Evolutionary conservation across 371 early-diverging fungal genomes (phyloP).

Genomic region (Mucor racemosus): DNA sequence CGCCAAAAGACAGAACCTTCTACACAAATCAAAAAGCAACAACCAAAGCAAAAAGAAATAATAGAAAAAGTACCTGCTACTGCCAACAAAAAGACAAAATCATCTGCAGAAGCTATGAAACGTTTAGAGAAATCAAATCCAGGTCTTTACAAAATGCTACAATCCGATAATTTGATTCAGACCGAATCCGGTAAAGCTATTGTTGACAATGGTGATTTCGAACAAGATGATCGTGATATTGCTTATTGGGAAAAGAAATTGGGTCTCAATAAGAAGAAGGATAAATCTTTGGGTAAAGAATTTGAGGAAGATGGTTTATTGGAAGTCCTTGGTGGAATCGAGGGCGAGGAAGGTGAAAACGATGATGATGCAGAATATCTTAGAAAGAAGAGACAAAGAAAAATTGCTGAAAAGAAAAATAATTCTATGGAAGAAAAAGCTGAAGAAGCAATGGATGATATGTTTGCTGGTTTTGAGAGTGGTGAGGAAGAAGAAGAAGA

Average conservation of each 20-base stretch:
- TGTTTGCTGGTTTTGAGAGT: slow-evolving; percentile 40
- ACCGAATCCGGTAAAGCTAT: slow-evolving; percentile 11
- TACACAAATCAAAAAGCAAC: neutral
- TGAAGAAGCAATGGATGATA: slow-evolving; percentile 41
- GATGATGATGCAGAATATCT: slow-evolving; percentile 56
- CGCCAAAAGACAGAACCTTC: slow-evolving; percentile 30
- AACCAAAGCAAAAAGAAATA: slow-evolving; percentile 3
- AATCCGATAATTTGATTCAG: slow-evolving; percentile 62
- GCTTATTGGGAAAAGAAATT: slow-evolving; percentile 80
- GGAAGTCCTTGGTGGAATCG: slow-evolving; percentile 47
- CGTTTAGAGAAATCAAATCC: slow-evolving; percentile 74
- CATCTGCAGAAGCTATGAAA: slow-evolving; percentile 55
- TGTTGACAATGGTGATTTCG: slow-evolving; percentile 48
- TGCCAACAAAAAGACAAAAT: slow-evolving; percentile 12
- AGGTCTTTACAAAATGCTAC: slow-evolving; percentile 67
- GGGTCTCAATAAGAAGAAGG: slow-evolving; percentile 66
- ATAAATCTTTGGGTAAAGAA: slow-evolving; percentile 53
- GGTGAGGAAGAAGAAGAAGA: slow-evolving; percentile 18
- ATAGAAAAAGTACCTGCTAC: neutral
- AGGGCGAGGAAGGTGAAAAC: slow-evolving; percentile 16
- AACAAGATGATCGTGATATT: slow-evolving; percentile 77
- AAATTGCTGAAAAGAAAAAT: slow-evolving; percentile 40
- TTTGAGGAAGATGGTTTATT: slow-evolving; percentile 65
- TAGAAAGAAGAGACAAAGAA: slow-evolving; percentile 46
- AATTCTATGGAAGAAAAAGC: slow-evolving; percentile 46